Evolutionary conservation across 108 stramenopile species (phyloP).

Genomic region (Conticribra guillardii): DNA sequence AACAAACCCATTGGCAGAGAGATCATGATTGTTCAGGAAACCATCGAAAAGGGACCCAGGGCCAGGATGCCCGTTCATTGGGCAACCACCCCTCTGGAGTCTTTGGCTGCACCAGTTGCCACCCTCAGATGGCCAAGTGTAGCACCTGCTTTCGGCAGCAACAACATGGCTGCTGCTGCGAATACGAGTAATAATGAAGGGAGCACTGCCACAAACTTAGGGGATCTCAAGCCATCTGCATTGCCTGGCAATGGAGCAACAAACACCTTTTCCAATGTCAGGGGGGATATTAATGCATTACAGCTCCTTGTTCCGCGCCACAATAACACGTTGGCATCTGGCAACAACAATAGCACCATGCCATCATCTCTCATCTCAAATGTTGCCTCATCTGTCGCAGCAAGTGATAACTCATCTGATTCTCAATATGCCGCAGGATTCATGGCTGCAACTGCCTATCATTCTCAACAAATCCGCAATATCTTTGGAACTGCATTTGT

Average conservation of each 20-base stretch:
- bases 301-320: too few species aligned
- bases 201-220: too few species aligned
- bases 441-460: conserved; percentile 57
- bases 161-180: too few species aligned
- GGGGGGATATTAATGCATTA: too few species aligned
- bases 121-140: too few species aligned
- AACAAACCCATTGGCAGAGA: conserved; percentile 47
- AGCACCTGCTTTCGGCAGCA: too few species aligned
- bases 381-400: not conserved
- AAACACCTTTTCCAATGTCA: too few species aligned
- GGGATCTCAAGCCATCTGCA: too few species aligned
- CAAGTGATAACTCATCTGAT: conserved; percentile 3
- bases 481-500: conserved; percentile 40
- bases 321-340: too few species aligned
- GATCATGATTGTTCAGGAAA: conserved; percentile 58
- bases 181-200: too few species aligned
- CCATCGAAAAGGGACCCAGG: conserved; percentile 71
- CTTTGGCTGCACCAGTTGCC: too few species aligned
- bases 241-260: too few species aligned
- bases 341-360: not conserved
- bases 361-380: not conserved
- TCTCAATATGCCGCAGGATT: conserved; percentile 72
- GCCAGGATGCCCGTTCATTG: conserved; percentile 57
- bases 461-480: conserved; percentile 42
- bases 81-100: not conserved